Evolutionary conservation across 129 eudicot species (phyloP).

Genomic region (Calendula officinalis): DNA sequence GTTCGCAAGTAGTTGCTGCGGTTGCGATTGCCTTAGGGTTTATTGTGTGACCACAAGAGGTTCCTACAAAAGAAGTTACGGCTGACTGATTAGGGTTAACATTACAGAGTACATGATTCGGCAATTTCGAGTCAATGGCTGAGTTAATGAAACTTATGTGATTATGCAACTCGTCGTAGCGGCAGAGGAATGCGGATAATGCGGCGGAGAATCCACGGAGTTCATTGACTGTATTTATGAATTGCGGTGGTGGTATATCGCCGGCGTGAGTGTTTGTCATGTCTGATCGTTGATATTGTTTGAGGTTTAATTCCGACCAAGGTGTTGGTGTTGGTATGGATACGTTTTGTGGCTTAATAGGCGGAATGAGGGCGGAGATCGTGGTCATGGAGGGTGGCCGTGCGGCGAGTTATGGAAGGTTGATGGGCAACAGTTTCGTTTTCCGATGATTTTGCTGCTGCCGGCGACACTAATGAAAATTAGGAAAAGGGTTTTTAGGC

Average conservation of each 20-base stretch:
- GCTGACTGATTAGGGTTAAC: constrained; percentile 13
- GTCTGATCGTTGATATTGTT: too few relatives aligned
- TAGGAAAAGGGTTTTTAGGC: too few relatives aligned
- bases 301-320: too few relatives aligned
- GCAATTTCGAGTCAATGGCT: constrained; percentile 37
- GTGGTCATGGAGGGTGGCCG: too few relatives aligned
- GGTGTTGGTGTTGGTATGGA: too few relatives aligned
- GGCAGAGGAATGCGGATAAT: constrained; percentile 46
- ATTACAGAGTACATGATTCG: constrained; percentile 1
- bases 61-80: neutral
- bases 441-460: too few relatives aligned
- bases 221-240: constrained; percentile 24
- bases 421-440: too few relatives aligned
- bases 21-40: constrained; percentile 13
- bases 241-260: constrained; percentile 23
- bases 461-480: too few relatives aligned
- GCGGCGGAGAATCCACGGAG: constrained; percentile 51
- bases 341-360: too few relatives aligned
- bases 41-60: neutral
- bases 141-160: constrained; percentile 44
- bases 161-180: constrained; percentile 48
- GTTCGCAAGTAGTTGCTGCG: neutral
- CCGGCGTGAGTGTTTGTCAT: too few relatives aligned
- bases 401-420: too few relatives aligned
- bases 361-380: too few relatives aligned